phyloP scores from a whole-genome alignment of 805 yeast genomes.

The Teunomyces tritomae region DNA sequence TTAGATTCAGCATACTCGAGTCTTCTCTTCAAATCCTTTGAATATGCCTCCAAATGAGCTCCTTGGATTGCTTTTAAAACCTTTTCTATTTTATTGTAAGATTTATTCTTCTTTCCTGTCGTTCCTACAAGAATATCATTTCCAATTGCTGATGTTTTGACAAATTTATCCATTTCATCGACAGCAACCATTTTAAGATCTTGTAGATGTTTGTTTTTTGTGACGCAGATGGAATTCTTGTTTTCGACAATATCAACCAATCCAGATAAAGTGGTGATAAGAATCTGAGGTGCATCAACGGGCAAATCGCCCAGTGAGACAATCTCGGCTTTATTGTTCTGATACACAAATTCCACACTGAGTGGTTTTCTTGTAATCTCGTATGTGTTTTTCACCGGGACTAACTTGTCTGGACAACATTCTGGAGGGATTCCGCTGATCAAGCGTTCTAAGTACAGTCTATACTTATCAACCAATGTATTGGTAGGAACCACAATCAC shows the following conservation, averaged over 20 bases:
- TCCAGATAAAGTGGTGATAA: conserved; percentile 16
- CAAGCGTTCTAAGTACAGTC: conserved; percentile 8
- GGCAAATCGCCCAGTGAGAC: background rate
- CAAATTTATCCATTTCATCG: conserved; percentile 20
- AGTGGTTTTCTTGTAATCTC: conserved; percentile 17
- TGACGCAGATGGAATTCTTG: background rate
- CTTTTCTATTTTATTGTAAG: conserved; percentile 10
- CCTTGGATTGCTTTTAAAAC: conserved; percentile 13
- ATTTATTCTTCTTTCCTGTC: conserved; percentile 14
- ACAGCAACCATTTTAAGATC: conserved; percentile 18
- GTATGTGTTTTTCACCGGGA: conserved; percentile 7
- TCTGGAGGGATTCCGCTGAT: conserved; percentile 16
- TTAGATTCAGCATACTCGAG: conserved; percentile 1
- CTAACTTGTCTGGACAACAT: conserved; percentile 22
- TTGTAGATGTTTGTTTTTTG: conserved; percentile 4
- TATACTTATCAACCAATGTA: conserved; percentile 17
- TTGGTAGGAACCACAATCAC: conserved; percentile 26
- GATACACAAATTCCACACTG: conserved; percentile 12
- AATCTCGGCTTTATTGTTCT: background rate
- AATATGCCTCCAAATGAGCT: conserved; percentile 8
- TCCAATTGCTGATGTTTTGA: conserved; percentile 13
- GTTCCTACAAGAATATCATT: conserved; percentile 4
- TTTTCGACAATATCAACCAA: conserved; percentile 9
- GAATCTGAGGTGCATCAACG: conserved; percentile 14
- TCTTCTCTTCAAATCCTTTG: conserved; percentile 5